These are phyloP conservation scores for Claviceps sp. DNA, from an alignment of 2,329 filamentous ascomycete species.

Conservation along the genomic window DNA sequence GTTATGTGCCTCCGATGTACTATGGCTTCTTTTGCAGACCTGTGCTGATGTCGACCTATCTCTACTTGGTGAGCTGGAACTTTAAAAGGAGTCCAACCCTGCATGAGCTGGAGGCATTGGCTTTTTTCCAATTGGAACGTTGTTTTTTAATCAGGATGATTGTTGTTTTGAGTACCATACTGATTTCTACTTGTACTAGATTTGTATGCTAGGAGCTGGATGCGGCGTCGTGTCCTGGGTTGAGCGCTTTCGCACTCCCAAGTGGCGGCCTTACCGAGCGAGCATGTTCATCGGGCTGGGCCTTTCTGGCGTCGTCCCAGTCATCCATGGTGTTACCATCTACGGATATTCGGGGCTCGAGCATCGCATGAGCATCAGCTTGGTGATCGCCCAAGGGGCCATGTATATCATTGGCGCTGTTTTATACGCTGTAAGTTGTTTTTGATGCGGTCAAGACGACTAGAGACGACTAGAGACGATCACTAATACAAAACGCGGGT, in stretches of 20 bases:
- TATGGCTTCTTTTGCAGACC: slow-evolving; percentile 71
- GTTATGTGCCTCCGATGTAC: slow-evolving; percentile 77
- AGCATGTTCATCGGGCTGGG: slow-evolving; percentile 84
- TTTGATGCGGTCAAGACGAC: neutral
- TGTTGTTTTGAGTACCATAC: too few species aligned
- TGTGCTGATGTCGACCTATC: slow-evolving; percentile 54
- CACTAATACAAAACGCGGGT: neutral
- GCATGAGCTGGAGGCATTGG: too few species aligned
- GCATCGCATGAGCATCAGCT: slow-evolving; percentile 64
- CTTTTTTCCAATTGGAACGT: neutral
- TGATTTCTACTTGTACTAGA: slow-evolving; percentile 34
- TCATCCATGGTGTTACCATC: slow-evolving; percentile 59
- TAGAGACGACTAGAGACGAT: neutral
- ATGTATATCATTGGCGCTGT: slow-evolving; percentile 78
- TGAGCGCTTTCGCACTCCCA: slow-evolving; percentile 71
- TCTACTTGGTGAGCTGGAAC: slow-evolving; percentile 50
- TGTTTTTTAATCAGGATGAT: too few species aligned
- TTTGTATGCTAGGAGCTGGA: slow-evolving; percentile 60
- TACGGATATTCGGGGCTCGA: slow-evolving; percentile 56
- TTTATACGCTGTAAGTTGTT: slow-evolving; percentile 61
- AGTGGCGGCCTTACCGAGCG: slow-evolving; percentile 73
- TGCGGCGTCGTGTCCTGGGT: slow-evolving; percentile 68
- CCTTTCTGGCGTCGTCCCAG: slow-evolving; percentile 67
- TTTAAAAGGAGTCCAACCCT: neutral
- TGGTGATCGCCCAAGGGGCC: slow-evolving; percentile 65